Base-by-base conservation (phyloP, 352 stramenopile species). In the Pilasporangium apinafurcum region DNA sequence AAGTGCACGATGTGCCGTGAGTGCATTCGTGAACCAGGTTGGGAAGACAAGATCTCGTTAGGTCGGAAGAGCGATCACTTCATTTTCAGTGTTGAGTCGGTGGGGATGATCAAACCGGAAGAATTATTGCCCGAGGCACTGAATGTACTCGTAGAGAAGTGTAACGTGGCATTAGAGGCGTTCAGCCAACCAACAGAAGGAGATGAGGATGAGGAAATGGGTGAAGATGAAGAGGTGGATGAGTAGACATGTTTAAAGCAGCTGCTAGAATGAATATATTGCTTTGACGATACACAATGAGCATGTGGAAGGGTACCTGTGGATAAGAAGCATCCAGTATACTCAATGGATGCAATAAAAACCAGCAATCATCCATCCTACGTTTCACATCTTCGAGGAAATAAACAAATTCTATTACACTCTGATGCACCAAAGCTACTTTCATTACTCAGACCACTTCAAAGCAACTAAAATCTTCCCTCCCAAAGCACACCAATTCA, bases 1-100 rank as follows among this genome's bases (percentile, higher is more conserved):
- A 70, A 86, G 32, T 98, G 95, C 50, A 98, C 92, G 24, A 98
- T 98, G 92, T 98, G 89, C 53, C 76, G 95, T 25, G 97, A 98
- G 61, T 99, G 90, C 59, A 98, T 98, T 51, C 80, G 93, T 24
- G 80, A 90, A 50, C 77, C 80, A 24, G 63, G 57, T 13, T 95
- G 81, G 83, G 75, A 84, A 24, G 78, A 92, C 9, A 88, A 82
- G 40, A 87, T 99, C 21, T 67, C 75, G 44, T 85, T 99, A 16
- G 86, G 71, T 27, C 82, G 96, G 32, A 79, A 96, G 49, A 88
- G 79, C 28, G 85, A 98, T 67, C 95, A 98, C 65, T 99, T 98
- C 61, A 98, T 99, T 60, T 99, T 90, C 47, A 89, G 67, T 36
- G 51, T 93, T 51, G 81, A 93, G 56, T 85, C 74, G 5, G 81